Evolutionary conservation across 352 stramenopile genomes (phyloP).

Genomic region (Globisporangium spiculum): DNA sequence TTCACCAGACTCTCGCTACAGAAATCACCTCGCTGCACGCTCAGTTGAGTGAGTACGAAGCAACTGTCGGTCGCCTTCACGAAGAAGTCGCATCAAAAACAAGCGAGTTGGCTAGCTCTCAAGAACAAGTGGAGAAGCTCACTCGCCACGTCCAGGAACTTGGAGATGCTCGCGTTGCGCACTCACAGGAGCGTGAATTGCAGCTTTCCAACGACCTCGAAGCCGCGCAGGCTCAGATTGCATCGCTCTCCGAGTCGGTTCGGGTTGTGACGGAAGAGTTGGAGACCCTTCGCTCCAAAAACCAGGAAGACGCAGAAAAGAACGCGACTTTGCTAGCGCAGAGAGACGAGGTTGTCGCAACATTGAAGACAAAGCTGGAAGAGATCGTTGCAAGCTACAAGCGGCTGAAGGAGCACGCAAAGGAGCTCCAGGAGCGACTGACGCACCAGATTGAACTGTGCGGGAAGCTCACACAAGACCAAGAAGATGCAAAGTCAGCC

Average conservation of each 20-base stretch:
- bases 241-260: slow-evolving; percentile 19
- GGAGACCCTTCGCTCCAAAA: slow-evolving; percentile 9
- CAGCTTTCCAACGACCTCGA: slow-evolving; percentile 19
- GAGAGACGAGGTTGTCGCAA: slow-evolving; percentile 51
- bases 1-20: neutral
- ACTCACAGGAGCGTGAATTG: slow-evolving; percentile 17
- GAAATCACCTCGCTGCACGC: neutral
- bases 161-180: slow-evolving; percentile 18
- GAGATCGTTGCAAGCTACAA: slow-evolving; percentile 67
- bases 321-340: slow-evolving; percentile 9
- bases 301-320: slow-evolving; percentile 1
- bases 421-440: slow-evolving; percentile 45
- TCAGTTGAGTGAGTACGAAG: neutral
- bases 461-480: slow-evolving; percentile 19
- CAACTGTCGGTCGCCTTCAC: neutral
- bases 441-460: slow-evolving; percentile 21
- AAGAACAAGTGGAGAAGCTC: neutral
- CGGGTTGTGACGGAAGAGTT: slow-evolving; percentile 19
- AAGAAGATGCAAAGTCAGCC: slow-evolving; percentile 25
- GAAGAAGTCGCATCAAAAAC: neutral
- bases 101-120: neutral
- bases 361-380: slow-evolving; percentile 56
- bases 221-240: slow-evolving; percentile 23
- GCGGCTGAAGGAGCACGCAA: slow-evolving; percentile 41
- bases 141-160: slow-evolving; percentile 3